These are phyloP conservation scores for Diaporthe helianthi DNA, from an alignment of 2,329 filamentous ascomycete species.

Conservation along the genomic window DNA sequence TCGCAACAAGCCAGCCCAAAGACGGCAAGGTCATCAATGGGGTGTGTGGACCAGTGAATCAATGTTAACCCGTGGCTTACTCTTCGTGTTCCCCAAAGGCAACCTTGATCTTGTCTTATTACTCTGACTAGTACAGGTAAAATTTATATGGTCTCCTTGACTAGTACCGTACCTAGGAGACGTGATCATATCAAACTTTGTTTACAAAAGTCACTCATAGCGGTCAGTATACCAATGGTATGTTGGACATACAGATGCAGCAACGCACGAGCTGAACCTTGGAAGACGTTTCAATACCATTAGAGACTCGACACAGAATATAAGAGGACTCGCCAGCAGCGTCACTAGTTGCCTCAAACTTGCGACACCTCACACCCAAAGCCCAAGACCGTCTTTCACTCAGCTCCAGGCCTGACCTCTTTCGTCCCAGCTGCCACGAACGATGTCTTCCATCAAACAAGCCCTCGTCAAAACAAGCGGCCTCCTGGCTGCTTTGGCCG, in stretches of 20 bases:
- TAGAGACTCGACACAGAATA: background rate
- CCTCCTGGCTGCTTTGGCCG: background rate
- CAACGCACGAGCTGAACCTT: background rate
- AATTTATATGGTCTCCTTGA: background rate
- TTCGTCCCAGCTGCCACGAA: background rate
- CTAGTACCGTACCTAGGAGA: background rate
- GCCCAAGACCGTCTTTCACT: background rate
- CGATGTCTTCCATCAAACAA: conserved; percentile 8
- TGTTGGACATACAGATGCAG: too few species aligned
- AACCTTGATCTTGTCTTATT: background rate
- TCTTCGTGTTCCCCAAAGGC: background rate
- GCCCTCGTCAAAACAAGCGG: conserved; percentile 8
- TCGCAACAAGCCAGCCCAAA: background rate
- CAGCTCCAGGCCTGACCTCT: background rate
- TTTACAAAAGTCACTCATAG: background rate
- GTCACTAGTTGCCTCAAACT: background rate
- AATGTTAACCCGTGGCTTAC: background rate
- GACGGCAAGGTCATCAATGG: background rate
- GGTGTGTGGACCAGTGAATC: background rate
- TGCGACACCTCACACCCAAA: background rate
- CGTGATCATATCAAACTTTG: background rate
- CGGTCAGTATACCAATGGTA: background rate
- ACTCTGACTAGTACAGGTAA: background rate
- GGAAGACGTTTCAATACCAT: background rate
- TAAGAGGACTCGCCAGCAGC: background rate